These are phyloP conservation scores for Lobosporangium transversale DNA, from an alignment of 192 early-diverging fungal species.

Conservation along the genomic window DNA sequence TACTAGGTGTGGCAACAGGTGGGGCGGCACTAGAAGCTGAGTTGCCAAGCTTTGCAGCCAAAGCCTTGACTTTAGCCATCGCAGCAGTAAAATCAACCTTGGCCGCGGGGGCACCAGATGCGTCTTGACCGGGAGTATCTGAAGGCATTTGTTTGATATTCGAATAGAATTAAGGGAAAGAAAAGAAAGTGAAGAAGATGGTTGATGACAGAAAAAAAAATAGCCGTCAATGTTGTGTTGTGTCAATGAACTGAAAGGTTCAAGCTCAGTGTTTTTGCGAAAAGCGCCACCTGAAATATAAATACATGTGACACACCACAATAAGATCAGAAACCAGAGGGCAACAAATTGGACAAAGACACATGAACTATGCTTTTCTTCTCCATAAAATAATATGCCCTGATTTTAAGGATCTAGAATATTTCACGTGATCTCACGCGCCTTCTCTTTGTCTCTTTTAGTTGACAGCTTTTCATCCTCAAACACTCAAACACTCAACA, in stretches of 20 bases:
- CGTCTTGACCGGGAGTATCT: constrained; percentile 53
- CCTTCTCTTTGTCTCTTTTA: neutral
- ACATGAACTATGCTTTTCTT: too few species aligned
- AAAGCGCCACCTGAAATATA: too few species aligned
- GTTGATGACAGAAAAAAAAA: neutral
- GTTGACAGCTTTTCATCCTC: neutral
- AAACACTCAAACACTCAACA: too few species aligned
- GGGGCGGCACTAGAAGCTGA: constrained; percentile 44
- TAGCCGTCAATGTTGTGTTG: too few species aligned
- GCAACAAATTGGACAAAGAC: too few species aligned
- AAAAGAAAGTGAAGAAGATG: neutral
- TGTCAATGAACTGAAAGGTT: too few species aligned
- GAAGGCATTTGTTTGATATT: constrained; percentile 48
- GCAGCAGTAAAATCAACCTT: constrained; percentile 72
- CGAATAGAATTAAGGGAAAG: neutral
- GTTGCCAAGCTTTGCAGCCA: constrained; percentile 74
- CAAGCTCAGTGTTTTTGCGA: too few species aligned
- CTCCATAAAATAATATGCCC: too few species aligned
- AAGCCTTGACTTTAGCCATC: constrained; percentile 79
- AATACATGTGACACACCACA: too few species aligned
- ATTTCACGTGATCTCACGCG: too few species aligned
- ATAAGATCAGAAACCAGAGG: too few species aligned
- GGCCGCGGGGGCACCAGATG: constrained; percentile 35
- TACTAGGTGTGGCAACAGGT: constrained; percentile 26
- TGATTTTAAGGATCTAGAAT: too few species aligned